Base-by-base conservation (phyloP, 1,284 basidiomycete species). In the Tilletia caries region DNA sequence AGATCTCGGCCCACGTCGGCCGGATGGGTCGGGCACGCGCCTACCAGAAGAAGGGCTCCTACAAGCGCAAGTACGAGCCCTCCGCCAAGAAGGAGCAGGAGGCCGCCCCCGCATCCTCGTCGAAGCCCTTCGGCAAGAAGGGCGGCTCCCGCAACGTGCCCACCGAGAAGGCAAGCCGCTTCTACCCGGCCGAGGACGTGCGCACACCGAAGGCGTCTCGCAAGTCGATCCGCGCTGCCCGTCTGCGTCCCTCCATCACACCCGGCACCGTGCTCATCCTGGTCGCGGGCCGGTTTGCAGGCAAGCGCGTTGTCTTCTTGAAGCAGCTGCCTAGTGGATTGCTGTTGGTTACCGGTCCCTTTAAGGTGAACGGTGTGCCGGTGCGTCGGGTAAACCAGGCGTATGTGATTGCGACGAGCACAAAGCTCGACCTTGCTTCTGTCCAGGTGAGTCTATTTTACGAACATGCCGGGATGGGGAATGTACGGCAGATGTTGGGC, bases 311-410 rank as follows among this genome's bases (percentile, higher is more conserved):
- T 77, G 94, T 99, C 70, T 96, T 95, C 87, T 87, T 99, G 86
- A 97, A 97, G 89, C 94, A 96, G 88, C 87, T 98, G 85, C 89
- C 89, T 80, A 93, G 91, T 76, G 95, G 95, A 75, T 86, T 98
- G 80, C 86, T 99, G 81, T 88, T 99, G 85, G 93, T 98, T 82
- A 95, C 94, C 66, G 96, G 96, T 73, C 96, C 96, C 70, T 98
- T 90, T 90, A 97, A 95, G 89, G 84, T 98, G 85, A 99, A 98
- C 86, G 96, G 96, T 85, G 96, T 99, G 60, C 96, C 96, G 80
- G 88, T 99, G 84, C 90, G 95, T 85, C 90, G 96, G 85, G 95
- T 99, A 75, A 96, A 95, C 88, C 95, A 98, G 88, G 94, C 96
- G 70, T 99, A 98, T 86, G 95, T 96, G 75, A 98, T 99, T 83